Evolutionary conservation across 805 yeast genomes (phyloP), one percentile per base, ranked within the genome.

Genomic region (Metschnikowia gelsemii): DNA sequence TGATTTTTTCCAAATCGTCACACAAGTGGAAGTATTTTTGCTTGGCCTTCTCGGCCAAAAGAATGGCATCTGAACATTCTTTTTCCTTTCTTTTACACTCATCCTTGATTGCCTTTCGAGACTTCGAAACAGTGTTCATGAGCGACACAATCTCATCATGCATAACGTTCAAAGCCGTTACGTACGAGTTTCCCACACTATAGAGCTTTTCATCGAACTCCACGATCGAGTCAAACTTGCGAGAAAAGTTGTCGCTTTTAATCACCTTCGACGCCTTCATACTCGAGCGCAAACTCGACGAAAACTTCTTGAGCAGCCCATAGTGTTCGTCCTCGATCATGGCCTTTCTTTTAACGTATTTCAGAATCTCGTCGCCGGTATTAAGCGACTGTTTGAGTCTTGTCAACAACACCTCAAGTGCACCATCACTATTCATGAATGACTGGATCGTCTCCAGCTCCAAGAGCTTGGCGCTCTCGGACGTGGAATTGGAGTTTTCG

Each of bases 11-110:
- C 61, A 87, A 76, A 53, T 93, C 98, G 40, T 81, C 84, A 56
- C 96, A 88, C 19, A 89, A 66, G 39, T 86, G 80, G 56, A 78
- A 79, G 60, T 93, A 91, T 59, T 64, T 67, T 37, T 59, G 67
- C 61, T 85, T 87, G 12, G 97, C 95, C 75, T 91, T 91, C 50
- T 87, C 96, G 1, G 96, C 96, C 31, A 78, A 76, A 42, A 72
- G 69, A 36, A 89, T 90, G 5, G 96, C 80, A 43, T 93, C 98
- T 9, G 72, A 57, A 25, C 89, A 90, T 45, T 84, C 95, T 57
- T 85, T 88, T 58, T 93, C 99, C 52, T 82, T 78, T 35, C 86
- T 73, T 55, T 79, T 75, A 31, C 89, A 87, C 43, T 85, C 86
- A 35, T 93, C 98, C 61, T 93, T 93, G 40, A 81, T 67, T 24